Percentiles rank a stretch among this genome's conserved stretches.
Evolutionary conservation across 495 filamentous ascomycete genomes (phyloP).

Genomic region (Glutinoglossum americanum): DNA sequence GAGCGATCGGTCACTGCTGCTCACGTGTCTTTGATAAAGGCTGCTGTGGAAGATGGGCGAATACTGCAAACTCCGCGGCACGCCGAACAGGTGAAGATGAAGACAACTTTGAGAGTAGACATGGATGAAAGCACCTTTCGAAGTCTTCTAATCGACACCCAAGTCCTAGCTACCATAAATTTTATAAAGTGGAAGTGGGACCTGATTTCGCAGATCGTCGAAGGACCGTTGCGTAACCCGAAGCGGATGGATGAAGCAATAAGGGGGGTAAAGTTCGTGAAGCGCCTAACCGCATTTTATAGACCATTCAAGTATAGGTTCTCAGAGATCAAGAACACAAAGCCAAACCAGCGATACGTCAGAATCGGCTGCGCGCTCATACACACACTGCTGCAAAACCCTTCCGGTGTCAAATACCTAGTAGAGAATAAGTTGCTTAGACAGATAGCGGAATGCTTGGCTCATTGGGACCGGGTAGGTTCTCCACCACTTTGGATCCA

Average conservation of each 20-base stretch:
- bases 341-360: conserved; percentile 85
- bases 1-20: conserved; percentile 37
- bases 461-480: conserved; percentile 58
- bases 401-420: conserved; percentile 67
- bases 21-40: neutral
- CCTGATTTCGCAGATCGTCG: conserved; percentile 69
- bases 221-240: conserved; percentile 78
- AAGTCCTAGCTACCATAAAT: conserved; percentile 65
- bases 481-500: neutral
- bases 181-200: conserved; percentile 96
- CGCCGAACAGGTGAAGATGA: neutral
- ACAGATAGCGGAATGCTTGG: conserved; percentile 86
- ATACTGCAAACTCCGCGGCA: neutral
- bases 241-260: conserved; percentile 88
- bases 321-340: conserved; percentile 63
- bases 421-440: conserved; percentile 79
- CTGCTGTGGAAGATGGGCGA: neutral
- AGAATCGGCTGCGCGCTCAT: conserved; percentile 73
- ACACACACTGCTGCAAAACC: conserved; percentile 58
- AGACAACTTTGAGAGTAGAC: conserved; percentile 27
- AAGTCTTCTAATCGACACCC: conserved; percentile 64
- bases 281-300: conserved; percentile 83
- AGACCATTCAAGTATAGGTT: conserved; percentile 94
- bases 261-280: conserved; percentile 85
- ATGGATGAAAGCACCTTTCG: conserved; percentile 84